Evolutionary conservation across 129 eudicot genomes (phyloP), one percentile per base, ranked within the genome.

Genomic region (Escallonia rubra): DNA sequence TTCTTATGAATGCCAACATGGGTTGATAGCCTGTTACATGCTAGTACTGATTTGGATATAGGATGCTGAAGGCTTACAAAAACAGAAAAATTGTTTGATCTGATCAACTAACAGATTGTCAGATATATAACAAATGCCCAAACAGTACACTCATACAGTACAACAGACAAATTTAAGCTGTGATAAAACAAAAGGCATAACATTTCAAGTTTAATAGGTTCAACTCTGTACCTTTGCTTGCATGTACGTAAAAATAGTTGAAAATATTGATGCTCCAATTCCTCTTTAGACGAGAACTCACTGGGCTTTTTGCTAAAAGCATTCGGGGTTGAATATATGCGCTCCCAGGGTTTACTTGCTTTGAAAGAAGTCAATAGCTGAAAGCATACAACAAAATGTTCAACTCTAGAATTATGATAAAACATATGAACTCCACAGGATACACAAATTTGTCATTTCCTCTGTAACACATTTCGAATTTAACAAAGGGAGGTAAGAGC

Each of bases 301-400:
- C 69, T 69, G 14, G 89, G 98, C 65, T 76, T 81, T 70, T 49
- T 83, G 10, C 42, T 76, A 39, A 59, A 57, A 2, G 67, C 71
- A 40, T 45, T 43, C 66, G 85, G 79, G 23, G 83, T 72, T 60
- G 85, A 55, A 67, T 68, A 41, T 23, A 53, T 59, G 62, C 76
- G 82, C 12, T 14, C 53, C 98, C 98, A 88, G 3, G 96, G 95
- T 42, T 58, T 64, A 69, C 86, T 83, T 67, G 54, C 80, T 78
- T 65, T 77, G 9, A 70, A 88, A 57, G 66, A 9, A 9, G 54
- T 60, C 77, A 92, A 78, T 15, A 92, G 79, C 96, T 92, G 89
- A 74, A 60, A 73, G 40, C 34, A 60, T 40, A 58, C 9, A 55
- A 51, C 16, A 61, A 44, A 5, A 8, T 11, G 40, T 41, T 11